These are phyloP conservation scores for Achaetomiella virescens DNA, from an alignment of 495 filamentous ascomycete species.

Conservation along the genomic window DNA sequence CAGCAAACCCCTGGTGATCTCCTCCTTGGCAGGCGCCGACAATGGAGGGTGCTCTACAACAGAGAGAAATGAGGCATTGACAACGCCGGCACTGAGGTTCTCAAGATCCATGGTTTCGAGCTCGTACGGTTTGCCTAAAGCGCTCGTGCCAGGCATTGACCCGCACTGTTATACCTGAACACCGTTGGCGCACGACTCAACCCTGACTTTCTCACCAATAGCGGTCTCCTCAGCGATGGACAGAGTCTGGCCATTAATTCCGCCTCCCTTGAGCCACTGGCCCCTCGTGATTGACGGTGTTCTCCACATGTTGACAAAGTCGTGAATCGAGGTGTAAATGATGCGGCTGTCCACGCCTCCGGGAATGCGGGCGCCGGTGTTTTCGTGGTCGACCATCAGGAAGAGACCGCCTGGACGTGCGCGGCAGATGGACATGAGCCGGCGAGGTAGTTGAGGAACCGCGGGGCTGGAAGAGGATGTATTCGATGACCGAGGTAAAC, in stretches of 20 bases:
- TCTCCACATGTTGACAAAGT: constrained; percentile 35
- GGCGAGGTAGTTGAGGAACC: constrained; percentile 49
- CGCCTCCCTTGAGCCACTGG: constrained; percentile 9
- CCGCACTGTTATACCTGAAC: background rate
- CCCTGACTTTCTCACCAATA: constrained; percentile 5
- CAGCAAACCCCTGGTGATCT: constrained; percentile 12
- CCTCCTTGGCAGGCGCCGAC: constrained; percentile 30
- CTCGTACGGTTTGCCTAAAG: background rate
- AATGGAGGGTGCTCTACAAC: constrained; percentile 35
- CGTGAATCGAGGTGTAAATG: constrained; percentile 42
- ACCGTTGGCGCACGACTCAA: background rate
- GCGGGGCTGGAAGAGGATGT: constrained; percentile 51
- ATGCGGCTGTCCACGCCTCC: constrained; percentile 37
- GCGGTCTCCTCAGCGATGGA: background rate
- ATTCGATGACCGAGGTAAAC: constrained; percentile 46
- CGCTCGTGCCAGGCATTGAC: background rate
- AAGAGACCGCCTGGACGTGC: constrained; percentile 38
- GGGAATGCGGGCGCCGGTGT: constrained; percentile 43
- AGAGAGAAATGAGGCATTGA: constrained; percentile 41
- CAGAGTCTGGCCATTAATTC: constrained; percentile 7
- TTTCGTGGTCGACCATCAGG: constrained; percentile 38
- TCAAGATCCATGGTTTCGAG: background rate
- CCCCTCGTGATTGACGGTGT: constrained; percentile 9
- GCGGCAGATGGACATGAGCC: constrained; percentile 41
- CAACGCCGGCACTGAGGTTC: constrained; percentile 28